Evolutionary conservation across 2,329 filamentous ascomycete genomes (phyloP).

Genomic region (Hypomyces rosellus): DNA sequence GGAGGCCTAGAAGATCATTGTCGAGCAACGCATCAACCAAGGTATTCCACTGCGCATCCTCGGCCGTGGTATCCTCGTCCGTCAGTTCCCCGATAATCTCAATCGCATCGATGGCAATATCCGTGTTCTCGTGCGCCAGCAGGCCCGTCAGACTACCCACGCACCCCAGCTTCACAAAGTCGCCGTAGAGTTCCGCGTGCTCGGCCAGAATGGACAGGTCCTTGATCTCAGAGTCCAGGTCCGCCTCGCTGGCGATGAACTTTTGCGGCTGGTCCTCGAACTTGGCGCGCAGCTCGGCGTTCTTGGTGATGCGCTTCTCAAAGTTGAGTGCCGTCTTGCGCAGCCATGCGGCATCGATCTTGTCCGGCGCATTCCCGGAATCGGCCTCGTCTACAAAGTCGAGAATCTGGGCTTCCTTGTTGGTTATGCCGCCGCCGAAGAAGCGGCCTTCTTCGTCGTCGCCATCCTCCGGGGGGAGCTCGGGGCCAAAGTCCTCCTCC

Average conservation of each 20-base stretch:
- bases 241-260: conserved; percentile 81
- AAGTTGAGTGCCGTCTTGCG: conserved; percentile 75
- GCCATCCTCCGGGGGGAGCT: conserved; percentile 42
- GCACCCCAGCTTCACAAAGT: conserved; percentile 71
- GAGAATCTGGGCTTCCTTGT: conserved; percentile 73
- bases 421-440: conserved; percentile 85
- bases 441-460: conserved; percentile 93
- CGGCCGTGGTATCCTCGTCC: conserved; percentile 83
- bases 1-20: conserved; percentile 65
- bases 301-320: conserved; percentile 85
- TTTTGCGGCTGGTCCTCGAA: conserved; percentile 74
- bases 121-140: conserved; percentile 90
- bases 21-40: conserved; percentile 63
- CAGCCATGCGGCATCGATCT: conserved; percentile 78
- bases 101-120: conserved; percentile 87
- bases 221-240: conserved; percentile 85
- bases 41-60: conserved; percentile 72
- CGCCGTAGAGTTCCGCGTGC: conserved; percentile 73
- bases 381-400: conserved; percentile 69
- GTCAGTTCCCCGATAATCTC: conserved; percentile 87
- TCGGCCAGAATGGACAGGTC: conserved; percentile 79
- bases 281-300: conserved; percentile 80
- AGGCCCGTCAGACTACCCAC: conserved; percentile 70
- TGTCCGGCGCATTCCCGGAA: conserved; percentile 50
- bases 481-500: conserved; percentile 41